These are phyloP conservation scores for Zalaria obscura DNA, from an alignment of 2,329 filamentous ascomycete species.

Conservation along the genomic window DNA sequence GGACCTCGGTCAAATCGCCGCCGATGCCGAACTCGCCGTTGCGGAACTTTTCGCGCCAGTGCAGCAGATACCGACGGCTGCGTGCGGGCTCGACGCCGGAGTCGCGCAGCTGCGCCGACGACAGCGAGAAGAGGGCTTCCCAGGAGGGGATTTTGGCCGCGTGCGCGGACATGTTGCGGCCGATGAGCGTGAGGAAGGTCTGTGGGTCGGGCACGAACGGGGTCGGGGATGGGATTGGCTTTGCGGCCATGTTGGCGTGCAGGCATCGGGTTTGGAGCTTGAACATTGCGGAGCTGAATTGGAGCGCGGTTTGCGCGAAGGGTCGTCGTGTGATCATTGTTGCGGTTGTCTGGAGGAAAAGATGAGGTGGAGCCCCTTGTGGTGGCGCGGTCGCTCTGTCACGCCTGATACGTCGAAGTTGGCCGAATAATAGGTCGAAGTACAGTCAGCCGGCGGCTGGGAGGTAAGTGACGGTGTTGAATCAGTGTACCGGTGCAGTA, in stretches of 20 bases:
- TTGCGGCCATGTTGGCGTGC: constrained; percentile 25
- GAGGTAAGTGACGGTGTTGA: too few species aligned
- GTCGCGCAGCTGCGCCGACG: constrained; percentile 62
- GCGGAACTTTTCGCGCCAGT: constrained; percentile 77
- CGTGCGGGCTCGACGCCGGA: constrained; percentile 79
- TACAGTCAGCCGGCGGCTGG: too few species aligned
- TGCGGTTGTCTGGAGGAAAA: neutral
- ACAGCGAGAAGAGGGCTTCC: constrained; percentile 77
- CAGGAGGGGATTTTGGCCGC: constrained; percentile 77
- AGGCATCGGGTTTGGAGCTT: constrained; percentile 15
- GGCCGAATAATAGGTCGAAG: too few species aligned
- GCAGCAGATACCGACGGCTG: constrained; percentile 66
- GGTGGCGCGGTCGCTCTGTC: too few species aligned
- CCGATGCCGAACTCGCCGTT: constrained; percentile 66
- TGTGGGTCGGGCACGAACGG: constrained; percentile 73
- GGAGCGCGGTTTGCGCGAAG: constrained; percentile 1
- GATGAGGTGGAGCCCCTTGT: too few species aligned
- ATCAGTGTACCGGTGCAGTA: too few species aligned
- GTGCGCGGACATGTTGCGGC: constrained; percentile 71
- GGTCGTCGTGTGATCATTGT: constrained; percentile 5
- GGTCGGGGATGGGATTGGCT: constrained; percentile 53
- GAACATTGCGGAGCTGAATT: constrained; percentile 1
- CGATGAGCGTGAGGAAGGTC: constrained; percentile 84
- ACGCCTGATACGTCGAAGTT: too few species aligned
- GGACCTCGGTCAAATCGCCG: constrained; percentile 67